phyloP scores from a whole-genome alignment of 228 moss, liverwort and hornwort genomes.

The Sphagnum fallax region DNA sequence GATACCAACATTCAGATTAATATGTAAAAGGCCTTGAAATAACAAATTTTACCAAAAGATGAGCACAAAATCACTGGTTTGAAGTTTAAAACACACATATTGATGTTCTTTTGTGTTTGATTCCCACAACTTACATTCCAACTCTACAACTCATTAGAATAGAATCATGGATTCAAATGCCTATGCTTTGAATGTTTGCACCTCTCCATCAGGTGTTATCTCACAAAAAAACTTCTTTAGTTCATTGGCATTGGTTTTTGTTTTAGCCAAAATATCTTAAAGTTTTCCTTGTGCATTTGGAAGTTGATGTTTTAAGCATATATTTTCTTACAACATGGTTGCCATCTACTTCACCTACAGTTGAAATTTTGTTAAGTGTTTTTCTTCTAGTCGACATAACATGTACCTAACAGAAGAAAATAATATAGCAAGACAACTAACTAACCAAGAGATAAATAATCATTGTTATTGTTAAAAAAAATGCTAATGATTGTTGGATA shows the following conservation, averaged over 20 bases:
- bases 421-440: no score
- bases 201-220: constrained; percentile 14
- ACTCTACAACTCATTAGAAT: constrained; percentile 11
- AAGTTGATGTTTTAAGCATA: constrained; percentile 6
- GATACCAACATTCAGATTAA: not conserved
- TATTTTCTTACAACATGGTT: no score
- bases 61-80: not conserved
- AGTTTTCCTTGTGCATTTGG: constrained; percentile 11
- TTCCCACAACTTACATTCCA: constrained; percentile 18
- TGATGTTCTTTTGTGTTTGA: constrained; percentile 28
- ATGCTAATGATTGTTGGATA: constrained; percentile 7
- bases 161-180: constrained; percentile 18
- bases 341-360: not conserved
- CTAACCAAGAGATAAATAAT: no score
- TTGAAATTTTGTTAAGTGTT: constrained; percentile 17
- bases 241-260: constrained; percentile 1
- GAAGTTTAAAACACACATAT: not conserved
- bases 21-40: no score
- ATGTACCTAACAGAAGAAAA: not conserved
- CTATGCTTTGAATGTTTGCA: not conserved
- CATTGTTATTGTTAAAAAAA: not conserved
- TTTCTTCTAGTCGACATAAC: constrained; percentile 27
- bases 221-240: constrained; percentile 34
- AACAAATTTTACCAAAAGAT: not conserved
- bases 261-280: constrained; percentile 5